These are phyloP conservation scores for Peltaster fructicola DNA, from an alignment of 2,329 filamentous ascomycete genomes.

Conservation along the genomic window DNA sequence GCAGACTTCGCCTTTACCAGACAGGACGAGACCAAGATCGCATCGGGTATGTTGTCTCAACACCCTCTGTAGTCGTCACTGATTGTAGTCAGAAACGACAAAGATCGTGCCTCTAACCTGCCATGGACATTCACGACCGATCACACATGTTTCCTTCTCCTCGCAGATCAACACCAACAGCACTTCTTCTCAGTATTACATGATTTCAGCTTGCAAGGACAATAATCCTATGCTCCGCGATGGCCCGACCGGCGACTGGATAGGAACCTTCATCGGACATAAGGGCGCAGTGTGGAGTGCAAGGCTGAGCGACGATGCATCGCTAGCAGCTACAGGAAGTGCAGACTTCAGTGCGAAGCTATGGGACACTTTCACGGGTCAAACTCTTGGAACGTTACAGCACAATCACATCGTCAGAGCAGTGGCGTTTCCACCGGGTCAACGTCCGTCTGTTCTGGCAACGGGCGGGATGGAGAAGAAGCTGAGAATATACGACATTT, in stretches of 20 bases:
- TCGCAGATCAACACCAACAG: constrained; percentile 37
- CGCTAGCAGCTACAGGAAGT: constrained; percentile 77
- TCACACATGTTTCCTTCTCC: constrained; percentile 83
- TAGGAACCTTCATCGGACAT: constrained; percentile 93
- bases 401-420: constrained; percentile 93
- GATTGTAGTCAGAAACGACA: constrained; percentile 21
- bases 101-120: constrained; percentile 77
- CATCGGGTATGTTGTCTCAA: constrained; percentile 8
- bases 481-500: constrained; percentile 79
- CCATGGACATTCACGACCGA: constrained; percentile 82
- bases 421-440: constrained; percentile 58
- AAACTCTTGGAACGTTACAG: constrained; percentile 69
- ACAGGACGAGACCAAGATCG: constrained; percentile 16
- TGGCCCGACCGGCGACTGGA: constrained; percentile 92
- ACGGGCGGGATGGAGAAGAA: constrained; percentile 96
- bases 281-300: constrained; percentile 98
- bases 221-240: constrained; percentile 97
- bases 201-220: constrained; percentile 71
- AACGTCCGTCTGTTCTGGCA: constrained; percentile 54
- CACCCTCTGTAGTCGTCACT: constrained; percentile 2
- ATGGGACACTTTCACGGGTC: constrained; percentile 92
- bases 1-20: constrained; percentile 19
- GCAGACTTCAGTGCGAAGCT: constrained; percentile 87
- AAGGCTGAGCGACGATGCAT: constrained; percentile 71
- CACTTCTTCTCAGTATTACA: constrained; percentile 43